phyloP scores from a whole-genome alignment of 2,329 filamentous ascomycete genomes.

The Cladosporium phlei region DNA sequence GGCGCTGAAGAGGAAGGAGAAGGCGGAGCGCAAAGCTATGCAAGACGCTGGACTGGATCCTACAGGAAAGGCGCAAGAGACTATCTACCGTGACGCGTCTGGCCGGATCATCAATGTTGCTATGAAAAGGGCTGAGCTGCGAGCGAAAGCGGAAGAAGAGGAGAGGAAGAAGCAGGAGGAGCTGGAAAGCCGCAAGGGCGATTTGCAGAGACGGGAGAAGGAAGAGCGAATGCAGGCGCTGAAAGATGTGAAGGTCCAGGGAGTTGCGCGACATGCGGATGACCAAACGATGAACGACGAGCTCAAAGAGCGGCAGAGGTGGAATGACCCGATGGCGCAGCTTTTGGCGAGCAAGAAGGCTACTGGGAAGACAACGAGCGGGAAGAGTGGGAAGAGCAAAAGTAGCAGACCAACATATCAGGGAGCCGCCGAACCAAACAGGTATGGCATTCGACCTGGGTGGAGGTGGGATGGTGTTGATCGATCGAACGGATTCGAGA shows the following conservation, averaged over 20 bases:
- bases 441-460: slow-evolving; percentile 87
- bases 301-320: slow-evolving; percentile 68
- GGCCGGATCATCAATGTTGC: slow-evolving; percentile 90
- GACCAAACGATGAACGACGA: slow-evolving; percentile 83
- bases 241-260: slow-evolving; percentile 76
- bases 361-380: slow-evolving; percentile 39
- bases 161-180: slow-evolving; percentile 60
- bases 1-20: slow-evolving; percentile 57
- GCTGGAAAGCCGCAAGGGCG: slow-evolving; percentile 70
- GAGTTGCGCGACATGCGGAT: slow-evolving; percentile 72
- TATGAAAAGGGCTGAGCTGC: slow-evolving; percentile 82
- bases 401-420: slow-evolving; percentile 61
- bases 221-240: slow-evolving; percentile 62
- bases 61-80: slow-evolving; percentile 60
- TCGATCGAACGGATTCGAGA: slow-evolving; percentile 87
- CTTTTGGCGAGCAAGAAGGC: slow-evolving; percentile 60
- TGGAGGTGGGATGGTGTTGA: slow-evolving; percentile 98
- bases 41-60: slow-evolving; percentile 42
- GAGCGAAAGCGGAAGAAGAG: slow-evolving; percentile 71
- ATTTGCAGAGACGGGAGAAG: slow-evolving; percentile 71
- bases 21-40: slow-evolving; percentile 54
- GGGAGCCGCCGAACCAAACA: slow-evolving; percentile 78
- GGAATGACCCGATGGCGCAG: slow-evolving; percentile 89
- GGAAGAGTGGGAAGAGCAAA: slow-evolving; percentile 41
- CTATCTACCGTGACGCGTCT: slow-evolving; percentile 91